phyloP scores from a whole-genome alignment of 495 filamentous ascomycete genomes.

The Friedmanniomyces simplex region DNA sequence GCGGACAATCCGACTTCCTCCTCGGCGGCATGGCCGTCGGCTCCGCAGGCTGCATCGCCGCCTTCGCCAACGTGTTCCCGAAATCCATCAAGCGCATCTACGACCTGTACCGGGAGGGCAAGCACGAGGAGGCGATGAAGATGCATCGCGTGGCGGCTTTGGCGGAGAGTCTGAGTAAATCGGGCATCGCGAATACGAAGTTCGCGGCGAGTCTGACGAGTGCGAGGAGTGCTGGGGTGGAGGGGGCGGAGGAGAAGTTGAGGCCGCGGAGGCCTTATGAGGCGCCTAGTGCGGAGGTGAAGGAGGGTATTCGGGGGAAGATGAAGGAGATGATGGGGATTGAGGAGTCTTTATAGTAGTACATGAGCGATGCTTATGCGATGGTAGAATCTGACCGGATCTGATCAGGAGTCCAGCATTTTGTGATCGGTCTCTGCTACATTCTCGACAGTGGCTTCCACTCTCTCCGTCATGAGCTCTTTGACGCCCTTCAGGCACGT shows the following conservation, averaged over 20 bases:
- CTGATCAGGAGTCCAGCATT: background rate
- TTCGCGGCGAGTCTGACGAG: conserved; percentile 49
- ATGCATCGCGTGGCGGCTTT: conserved; percentile 44
- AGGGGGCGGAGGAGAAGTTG: conserved; percentile 44
- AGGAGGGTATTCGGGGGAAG: conserved; percentile 36
- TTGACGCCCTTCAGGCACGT: conserved; percentile 38
- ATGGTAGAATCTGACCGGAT: too few species aligned
- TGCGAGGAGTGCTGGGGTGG: conserved; percentile 46
- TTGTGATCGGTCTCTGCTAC: background rate
- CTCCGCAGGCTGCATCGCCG: conserved; percentile 53
- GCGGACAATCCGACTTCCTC: conserved; percentile 62
- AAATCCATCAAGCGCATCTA: conserved; percentile 45
- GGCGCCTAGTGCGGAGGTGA: conserved; percentile 38
- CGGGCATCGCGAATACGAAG: conserved; percentile 55
- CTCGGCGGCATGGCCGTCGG: conserved; percentile 51
- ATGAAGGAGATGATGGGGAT: conserved; percentile 43
- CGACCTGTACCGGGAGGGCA: conserved; percentile 40
- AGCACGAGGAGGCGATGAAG: conserved; percentile 42
- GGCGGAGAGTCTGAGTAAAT: conserved; percentile 48
- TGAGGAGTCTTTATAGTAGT: conserved; percentile 28
- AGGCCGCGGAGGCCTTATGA: conserved; percentile 50
- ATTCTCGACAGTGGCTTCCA: conserved; percentile 28
- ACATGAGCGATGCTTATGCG: background rate
- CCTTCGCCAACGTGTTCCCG: conserved; percentile 58
- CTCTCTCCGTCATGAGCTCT: conserved; percentile 29